A percentile compares a stretch with the other conserved stretches of the same genome.
These are phyloP conservation scores for Tilletia caries DNA, from an alignment of 1,284 basidiomycete genomes.

Conservation along the genomic window DNA sequence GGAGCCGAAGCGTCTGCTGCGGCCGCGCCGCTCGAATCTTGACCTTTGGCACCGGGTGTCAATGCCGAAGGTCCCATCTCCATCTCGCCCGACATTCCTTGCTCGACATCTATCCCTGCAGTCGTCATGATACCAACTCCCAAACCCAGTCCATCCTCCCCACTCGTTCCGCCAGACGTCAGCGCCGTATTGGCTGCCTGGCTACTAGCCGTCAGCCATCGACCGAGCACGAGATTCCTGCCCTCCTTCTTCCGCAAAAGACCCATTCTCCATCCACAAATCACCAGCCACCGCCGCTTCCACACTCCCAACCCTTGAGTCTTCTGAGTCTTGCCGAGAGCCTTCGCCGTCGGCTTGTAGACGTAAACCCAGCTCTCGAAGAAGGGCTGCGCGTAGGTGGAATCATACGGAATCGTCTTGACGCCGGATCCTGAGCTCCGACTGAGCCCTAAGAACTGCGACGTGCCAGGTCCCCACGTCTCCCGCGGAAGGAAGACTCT, in stretches of 20 bases:
- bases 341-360: conserved; percentile 24
- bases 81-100: not conserved
- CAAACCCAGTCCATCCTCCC: not conserved
- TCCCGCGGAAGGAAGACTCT: not conserved
- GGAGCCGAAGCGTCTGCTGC: conserved; percentile 1
- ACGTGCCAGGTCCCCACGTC: not conserved
- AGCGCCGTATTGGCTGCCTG: not conserved
- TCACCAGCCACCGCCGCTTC: conserved; percentile 38
- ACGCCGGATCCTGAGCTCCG: not conserved
- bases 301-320: conserved; percentile 28
- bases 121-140: conserved; percentile 9
- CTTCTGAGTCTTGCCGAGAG: conserved; percentile 17
- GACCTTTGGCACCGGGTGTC: not conserved
- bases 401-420: conserved; percentile 10
- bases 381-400: conserved; percentile 29
- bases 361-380: conserved; percentile 43
- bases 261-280: conserved; percentile 32
- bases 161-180: not conserved
- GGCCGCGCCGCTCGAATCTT: not conserved
- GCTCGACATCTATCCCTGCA: not conserved
- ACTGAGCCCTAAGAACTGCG: too few relatives aligned
- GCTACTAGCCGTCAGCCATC: conserved; percentile 3
- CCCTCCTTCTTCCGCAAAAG: conserved; percentile 29
- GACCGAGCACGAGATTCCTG: not conserved
- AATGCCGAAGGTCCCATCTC: not conserved